Conservation (phyloP, 768 basidiomycete genomes). For the Podaxis sp. region DNA sequence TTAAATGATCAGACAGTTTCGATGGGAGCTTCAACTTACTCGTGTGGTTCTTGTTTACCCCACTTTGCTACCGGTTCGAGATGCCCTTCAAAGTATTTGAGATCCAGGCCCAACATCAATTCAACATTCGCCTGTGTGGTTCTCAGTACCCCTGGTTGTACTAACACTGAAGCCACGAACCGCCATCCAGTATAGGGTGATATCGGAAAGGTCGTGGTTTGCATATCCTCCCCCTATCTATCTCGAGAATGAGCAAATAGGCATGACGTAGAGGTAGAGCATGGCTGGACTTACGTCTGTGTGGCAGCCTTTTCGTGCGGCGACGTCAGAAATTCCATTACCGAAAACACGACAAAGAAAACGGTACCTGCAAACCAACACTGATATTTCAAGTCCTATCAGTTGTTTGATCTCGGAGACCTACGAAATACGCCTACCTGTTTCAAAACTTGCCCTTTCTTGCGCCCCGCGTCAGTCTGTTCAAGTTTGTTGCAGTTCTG, state of each 20-base stretch:
- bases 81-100: constrained; percentile 48
- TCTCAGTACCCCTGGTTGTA: not conserved
- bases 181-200: constrained; percentile 65
- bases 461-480: constrained; percentile 50
- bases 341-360: constrained; percentile 15
- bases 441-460: constrained; percentile 57
- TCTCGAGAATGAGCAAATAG: not conserved
- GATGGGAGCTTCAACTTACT: constrained; percentile 43
- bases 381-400: constrained; percentile 29
- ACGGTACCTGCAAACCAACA: constrained; percentile 69
- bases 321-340: constrained; percentile 12
- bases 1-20: not conserved
- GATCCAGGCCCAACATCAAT: constrained; percentile 56
- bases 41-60: constrained; percentile 62
- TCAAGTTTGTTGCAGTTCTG: constrained; percentile 65
- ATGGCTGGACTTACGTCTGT: constrained; percentile 36
- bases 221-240: constrained; percentile 73
- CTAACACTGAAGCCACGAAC: constrained; percentile 34
- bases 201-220: constrained; percentile 66
- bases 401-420: not conserved
- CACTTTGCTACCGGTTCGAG: constrained; percentile 54
- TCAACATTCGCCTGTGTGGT: constrained; percentile 51
- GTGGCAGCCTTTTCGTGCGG: constrained; percentile 31
- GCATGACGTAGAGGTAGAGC: constrained; percentile 1
- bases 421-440: constrained; percentile 42